phyloP scores from a whole-genome alignment of 2,329 filamentous ascomycete genomes.

The Chrysoporthe deuterocubensis region DNA sequence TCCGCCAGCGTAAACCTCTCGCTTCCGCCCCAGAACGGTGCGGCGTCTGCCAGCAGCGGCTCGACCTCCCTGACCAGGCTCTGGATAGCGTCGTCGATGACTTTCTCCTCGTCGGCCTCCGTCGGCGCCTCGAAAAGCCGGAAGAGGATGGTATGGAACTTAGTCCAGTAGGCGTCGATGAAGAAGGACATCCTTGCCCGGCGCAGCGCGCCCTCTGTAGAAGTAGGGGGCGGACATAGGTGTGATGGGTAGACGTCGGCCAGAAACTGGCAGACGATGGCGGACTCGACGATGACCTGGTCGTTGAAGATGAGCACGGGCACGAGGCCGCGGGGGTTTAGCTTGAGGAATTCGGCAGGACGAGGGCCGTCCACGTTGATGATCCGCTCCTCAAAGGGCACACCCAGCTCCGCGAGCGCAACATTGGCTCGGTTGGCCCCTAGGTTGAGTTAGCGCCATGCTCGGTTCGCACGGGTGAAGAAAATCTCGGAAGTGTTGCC shows the following conservation, averaged over 20 bases:
- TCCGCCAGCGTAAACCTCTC: constrained; percentile 71
- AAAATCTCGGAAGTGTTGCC: constrained; percentile 14
- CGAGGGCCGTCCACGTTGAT: constrained; percentile 71
- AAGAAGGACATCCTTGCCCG: constrained; percentile 72
- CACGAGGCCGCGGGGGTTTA: constrained; percentile 77
- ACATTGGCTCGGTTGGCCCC: constrained; percentile 74
- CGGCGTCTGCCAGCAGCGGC: constrained; percentile 59
- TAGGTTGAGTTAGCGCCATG: constrained; percentile 30
- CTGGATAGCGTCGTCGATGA: constrained; percentile 54
- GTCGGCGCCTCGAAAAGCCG: constrained; percentile 46
- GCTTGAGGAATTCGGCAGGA: constrained; percentile 69
- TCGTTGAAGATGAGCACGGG: constrained; percentile 68
- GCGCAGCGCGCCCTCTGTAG: constrained; percentile 55
- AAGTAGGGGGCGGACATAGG: constrained; percentile 59
- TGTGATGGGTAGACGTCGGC: constrained; percentile 69
- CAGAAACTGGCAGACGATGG: constrained; percentile 68
- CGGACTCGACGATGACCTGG: constrained; percentile 71
- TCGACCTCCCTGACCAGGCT: constrained; percentile 70
- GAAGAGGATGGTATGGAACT: constrained; percentile 54
- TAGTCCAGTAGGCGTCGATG: constrained; percentile 68
- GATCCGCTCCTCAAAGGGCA: constrained; percentile 68
- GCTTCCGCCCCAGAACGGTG: constrained; percentile 64
- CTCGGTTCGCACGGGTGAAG: neutral
- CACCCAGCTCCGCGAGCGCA: constrained; percentile 63
- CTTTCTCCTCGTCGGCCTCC: constrained; percentile 52